Evolutionary conservation across 2,329 filamentous ascomycete genomes (phyloP), one percentile per base, ranked within the genome.

Genomic region (Aspergillus viridinutans): DNA sequence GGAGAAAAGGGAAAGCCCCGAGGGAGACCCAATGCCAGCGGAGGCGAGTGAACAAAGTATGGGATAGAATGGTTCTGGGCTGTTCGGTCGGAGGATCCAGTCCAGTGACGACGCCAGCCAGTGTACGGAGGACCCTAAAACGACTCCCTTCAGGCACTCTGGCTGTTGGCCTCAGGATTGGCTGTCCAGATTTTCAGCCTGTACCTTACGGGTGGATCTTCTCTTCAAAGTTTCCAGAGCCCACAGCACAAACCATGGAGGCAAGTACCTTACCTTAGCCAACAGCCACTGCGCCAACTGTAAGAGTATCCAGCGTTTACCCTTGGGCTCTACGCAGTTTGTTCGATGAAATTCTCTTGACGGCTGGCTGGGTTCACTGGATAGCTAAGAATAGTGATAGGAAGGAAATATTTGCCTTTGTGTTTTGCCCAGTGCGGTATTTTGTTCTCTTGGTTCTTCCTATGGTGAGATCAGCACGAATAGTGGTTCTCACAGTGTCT

Each of bases 1-100:
- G 29, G 49, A 58, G 50, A 50, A 50, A 53, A 54, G 40, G 45
- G 47, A 42, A 26, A 43, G 17, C 14, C 0, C n/a, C 49, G 50
- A 40, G n/a, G 32, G 20, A 38, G 32, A 58, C 40, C 53, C 28
- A 35, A 42, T 47, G 21, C 4, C 32, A 35, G 32, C 32, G 4
- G 32, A 35, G 32, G 32, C 32, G 32, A 45, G 54, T 14, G 40
- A 40, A 53, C 45, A 29, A 14, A 53, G 50, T 38, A 32, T 50
- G 38, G 29, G 32, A 28, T 20, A 12, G 14, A 40, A 53, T 49
- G n/a, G 26, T 35, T 32, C 48, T 50, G 21, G 47, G 26, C 38
- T 35, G 21, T 14, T 52, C 48, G 35, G 32, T 50, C n/a, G 51
- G 51, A 32, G 47, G 21, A 21, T 17, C n/a, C 32, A 40, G 48